phyloP scores from a whole-genome alignment of 495 filamentous ascomycete genomes.

The Aspergillus leporis region DNA sequence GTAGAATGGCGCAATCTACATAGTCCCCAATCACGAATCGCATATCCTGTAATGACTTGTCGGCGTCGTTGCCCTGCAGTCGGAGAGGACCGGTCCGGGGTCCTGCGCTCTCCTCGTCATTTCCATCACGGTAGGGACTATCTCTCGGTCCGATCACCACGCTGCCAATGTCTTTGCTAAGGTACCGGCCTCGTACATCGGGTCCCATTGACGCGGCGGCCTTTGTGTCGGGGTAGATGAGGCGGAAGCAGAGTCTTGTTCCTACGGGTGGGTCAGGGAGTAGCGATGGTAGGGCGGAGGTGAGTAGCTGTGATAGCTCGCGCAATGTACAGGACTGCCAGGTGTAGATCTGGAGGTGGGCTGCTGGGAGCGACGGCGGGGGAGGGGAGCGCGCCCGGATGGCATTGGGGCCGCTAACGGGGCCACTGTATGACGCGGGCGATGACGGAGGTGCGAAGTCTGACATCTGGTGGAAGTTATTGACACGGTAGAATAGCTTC shows the following conservation, averaged over 20 bases:
- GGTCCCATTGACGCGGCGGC: constrained; percentile 44
- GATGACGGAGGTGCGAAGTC: constrained; percentile 32
- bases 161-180: constrained; percentile 75
- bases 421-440: constrained; percentile 24
- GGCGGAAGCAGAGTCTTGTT: constrained; percentile 80
- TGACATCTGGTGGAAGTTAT: constrained; percentile 63
- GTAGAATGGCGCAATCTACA: constrained; percentile 75
- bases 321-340: constrained; percentile 81
- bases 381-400: constrained; percentile 37
- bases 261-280: constrained; percentile 77
- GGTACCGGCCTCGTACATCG: constrained; percentile 59
- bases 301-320: constrained; percentile 79
- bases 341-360: constrained; percentile 82
- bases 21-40: constrained; percentile 89
- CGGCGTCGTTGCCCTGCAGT: constrained; percentile 55
- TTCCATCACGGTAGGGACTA: constrained; percentile 40
- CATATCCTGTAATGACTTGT: constrained; percentile 72
- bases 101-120: constrained; percentile 46
- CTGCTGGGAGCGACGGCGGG: constrained; percentile 52
- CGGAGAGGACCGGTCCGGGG: constrained; percentile 24
- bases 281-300: constrained; percentile 61
- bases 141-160: constrained; percentile 63
- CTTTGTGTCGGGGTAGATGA: constrained; percentile 81
- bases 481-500: constrained; percentile 80
- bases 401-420: constrained; percentile 36